Evolutionary conservation across 2,329 filamentous ascomycete genomes (phyloP), one percentile per base, ranked within the genome.

Genomic region (Exophiala alcalophila): DNA sequence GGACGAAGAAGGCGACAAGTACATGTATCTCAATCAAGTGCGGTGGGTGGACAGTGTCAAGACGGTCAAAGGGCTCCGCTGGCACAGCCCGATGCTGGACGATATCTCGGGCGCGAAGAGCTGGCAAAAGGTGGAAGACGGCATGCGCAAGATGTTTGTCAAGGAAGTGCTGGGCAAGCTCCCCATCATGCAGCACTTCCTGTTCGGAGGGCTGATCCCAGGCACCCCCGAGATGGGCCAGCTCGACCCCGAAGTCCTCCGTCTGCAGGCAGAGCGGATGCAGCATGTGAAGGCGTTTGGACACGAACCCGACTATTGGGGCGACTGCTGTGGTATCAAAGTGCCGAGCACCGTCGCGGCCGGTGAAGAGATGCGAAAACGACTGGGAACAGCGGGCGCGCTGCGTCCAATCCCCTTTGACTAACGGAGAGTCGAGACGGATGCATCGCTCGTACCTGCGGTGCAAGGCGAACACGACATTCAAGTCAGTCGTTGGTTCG

Each of bases 41-140:
- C 77, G 78, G 37, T 98, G 94, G 66, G 91, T 98, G 44, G 96
- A 97, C 67, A 86, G 82, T 55, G 94, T 94, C 45, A 98, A 98
- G 72, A 95, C 88, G 1, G 90, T 96, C 44, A 88, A 94, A 59
- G 91, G 90, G 1, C 70, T 98, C 48, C 78, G 92, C 30, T 98
- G 92, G 92, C 94, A 98, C 60, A 90, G 84, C 52, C 92, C 94
- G 3, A 97, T 98, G 94, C 78, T 98, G 12, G 92, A 98, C 61
- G 92, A 98, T 63, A 98, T 98, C 53, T 92, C 86, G 3, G 83
- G 87, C 1, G 85, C 91, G 11, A 90, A 87, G 63, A 86, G 76
- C 26, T 98, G 92, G 92, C 70, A 67, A 53, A 98, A 98, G 72
- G 85, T 98, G 35, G 90, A 97, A 63, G 84, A 76, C 18, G 92